Conservation (phyloP, 805 yeast species). For the Suhomyces prunicola region DNA sequence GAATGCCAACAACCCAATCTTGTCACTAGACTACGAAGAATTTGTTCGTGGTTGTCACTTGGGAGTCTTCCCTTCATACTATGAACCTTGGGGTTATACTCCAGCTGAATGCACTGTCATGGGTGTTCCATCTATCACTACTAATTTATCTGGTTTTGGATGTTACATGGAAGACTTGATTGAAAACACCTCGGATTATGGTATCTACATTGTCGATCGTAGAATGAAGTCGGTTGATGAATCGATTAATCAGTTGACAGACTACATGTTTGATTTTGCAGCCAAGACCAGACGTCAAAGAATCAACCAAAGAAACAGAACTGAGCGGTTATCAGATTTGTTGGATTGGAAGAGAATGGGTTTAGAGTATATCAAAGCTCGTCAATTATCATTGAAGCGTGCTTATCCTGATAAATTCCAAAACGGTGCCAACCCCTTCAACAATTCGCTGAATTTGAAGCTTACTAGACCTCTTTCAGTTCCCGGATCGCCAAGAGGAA, state of each 20-base stretch:
- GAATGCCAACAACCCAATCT: conserved; percentile 89
- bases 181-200: conserved; percentile 91
- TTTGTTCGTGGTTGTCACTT: conserved; percentile 97
- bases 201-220: conserved; percentile 95
- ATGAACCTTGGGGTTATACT: conserved; percentile 99
- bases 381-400: conserved; percentile 85
- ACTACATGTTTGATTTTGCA: conserved; percentile 85
- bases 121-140: conserved; percentile 98
- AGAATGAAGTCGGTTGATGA: conserved; percentile 90
- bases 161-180: conserved; percentile 98
- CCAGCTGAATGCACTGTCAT: conserved; percentile 99
- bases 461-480: conserved; percentile 89
- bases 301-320: conserved; percentile 95
- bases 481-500: conserved; percentile 93
- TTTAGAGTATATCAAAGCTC: conserved; percentile 89
- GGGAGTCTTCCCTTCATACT: conserved; percentile 97
- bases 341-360: conserved; percentile 99
- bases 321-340: conserved; percentile 88
- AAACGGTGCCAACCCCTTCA: conserved; percentile 47
- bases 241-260: conserved; percentile 83
- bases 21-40: conserved; percentile 93
- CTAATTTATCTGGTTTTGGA: conserved; percentile 94
- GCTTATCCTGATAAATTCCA: conserved; percentile 87
- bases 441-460: conserved; percentile 51
- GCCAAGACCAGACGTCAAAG: conserved; percentile 92